These are phyloP conservation scores for Candolleomyces aberdarensis DNA, from an alignment of 768 basidiomycete genomes.

Conservation along the genomic window DNA sequence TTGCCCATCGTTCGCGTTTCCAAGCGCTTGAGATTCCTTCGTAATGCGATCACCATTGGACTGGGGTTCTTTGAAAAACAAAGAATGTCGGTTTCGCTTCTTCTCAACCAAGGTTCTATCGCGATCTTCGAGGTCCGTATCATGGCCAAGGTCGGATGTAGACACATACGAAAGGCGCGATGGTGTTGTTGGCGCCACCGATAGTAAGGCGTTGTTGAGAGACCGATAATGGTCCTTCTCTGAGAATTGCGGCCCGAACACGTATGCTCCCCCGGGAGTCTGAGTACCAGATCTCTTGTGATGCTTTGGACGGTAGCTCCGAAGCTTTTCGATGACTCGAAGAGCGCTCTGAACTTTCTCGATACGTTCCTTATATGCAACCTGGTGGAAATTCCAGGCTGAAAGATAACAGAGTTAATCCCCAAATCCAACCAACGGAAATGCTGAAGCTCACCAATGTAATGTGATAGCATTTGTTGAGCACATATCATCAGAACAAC, in stretches of 20 bases:
- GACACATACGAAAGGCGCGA: background rate
- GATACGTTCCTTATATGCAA: constrained; percentile 72
- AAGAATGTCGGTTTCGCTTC: background rate
- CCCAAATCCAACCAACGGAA: background rate
- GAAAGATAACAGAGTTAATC: background rate
- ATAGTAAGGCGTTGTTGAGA: constrained; percentile 25
- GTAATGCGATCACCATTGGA: too few species aligned
- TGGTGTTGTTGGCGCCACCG: constrained; percentile 8
- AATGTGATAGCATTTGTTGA: constrained; percentile 69
- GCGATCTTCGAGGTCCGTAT: background rate
- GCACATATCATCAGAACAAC: constrained; percentile 57
- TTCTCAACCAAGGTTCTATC: background rate
- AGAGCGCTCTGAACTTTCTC: constrained; percentile 53
- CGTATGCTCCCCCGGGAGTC: constrained; percentile 27
- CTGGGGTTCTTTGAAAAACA: background rate
- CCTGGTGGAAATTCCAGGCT: constrained; percentile 77
- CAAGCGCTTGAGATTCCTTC: too few species aligned
- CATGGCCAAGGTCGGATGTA: background rate
- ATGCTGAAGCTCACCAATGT: constrained; percentile 37
- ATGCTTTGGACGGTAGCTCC: constrained; percentile 57
- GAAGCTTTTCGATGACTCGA: constrained; percentile 61
- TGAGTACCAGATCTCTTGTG: constrained; percentile 34
- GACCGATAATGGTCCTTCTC: constrained; percentile 46
- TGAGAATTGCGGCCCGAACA: constrained; percentile 23
- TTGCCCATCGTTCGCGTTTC: too few species aligned